These are phyloP conservation scores for Tilletiaria anomala DNA, from an alignment of 1,284 basidiomycete species.

Conservation along the genomic window DNA sequence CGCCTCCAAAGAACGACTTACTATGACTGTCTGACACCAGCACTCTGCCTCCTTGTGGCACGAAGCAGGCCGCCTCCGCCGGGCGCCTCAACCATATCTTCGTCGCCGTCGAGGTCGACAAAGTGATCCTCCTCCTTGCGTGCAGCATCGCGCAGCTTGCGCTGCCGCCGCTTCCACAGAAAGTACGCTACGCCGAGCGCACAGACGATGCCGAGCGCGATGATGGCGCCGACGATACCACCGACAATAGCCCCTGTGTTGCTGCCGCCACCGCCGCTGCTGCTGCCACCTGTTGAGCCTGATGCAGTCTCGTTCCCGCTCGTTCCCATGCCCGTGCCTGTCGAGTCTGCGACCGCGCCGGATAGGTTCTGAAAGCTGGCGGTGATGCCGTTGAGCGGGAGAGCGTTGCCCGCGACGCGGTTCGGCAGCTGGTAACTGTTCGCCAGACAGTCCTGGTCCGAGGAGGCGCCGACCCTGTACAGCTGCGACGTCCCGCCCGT, in stretches of 20 bases:
- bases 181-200: constrained; percentile 13
- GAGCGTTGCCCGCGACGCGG: too few relatives aligned
- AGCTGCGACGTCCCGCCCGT: constrained; percentile 15
- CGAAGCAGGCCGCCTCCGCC: too few relatives aligned
- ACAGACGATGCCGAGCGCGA: constrained; percentile 15
- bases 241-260: constrained; percentile 17
- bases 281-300: too few relatives aligned
- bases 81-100: constrained; percentile 8
- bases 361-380: too few relatives aligned
- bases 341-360: too few relatives aligned
- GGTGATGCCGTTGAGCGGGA: too few relatives aligned
- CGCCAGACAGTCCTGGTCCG: constrained; percentile 6
- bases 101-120: constrained; percentile 23
- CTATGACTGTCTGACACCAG: too few relatives aligned
- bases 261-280: neutral
- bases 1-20: too few relatives aligned
- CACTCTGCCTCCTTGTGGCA: too few relatives aligned
- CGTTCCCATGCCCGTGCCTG: too few relatives aligned
- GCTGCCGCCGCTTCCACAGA: constrained; percentile 15
- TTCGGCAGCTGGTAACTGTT: too few relatives aligned
- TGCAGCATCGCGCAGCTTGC: constrained; percentile 11
- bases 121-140: constrained; percentile 20
- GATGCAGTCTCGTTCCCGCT: too few relatives aligned
- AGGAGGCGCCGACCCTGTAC: constrained; percentile 10
- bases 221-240: constrained; percentile 21